Evolutionary conservation across 768 basidiomycete species (phyloP), one percentile per base, ranked within the genome.

Genomic region (Pholiota microspora): DNA sequence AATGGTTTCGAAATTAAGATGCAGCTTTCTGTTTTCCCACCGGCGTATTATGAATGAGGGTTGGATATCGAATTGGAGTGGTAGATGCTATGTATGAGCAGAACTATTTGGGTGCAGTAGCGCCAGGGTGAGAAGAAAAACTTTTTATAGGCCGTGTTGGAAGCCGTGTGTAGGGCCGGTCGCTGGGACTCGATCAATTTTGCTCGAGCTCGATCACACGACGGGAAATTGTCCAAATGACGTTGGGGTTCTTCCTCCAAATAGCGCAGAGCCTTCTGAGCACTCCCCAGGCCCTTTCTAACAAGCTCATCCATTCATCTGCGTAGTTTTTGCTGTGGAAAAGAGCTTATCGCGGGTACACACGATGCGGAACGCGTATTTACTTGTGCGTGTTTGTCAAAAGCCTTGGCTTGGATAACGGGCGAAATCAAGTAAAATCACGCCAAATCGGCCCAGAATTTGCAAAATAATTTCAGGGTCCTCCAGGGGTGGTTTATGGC

Each of bases 361-460:
- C 10, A 46, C 38, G 15, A 16, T 18, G 16, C 40, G 40, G 40
- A 42, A 16, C 40, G 40, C 23, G 16, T 53, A n/a, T 53, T 34
- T 61, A 58, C 57, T 58, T 61, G 60, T 29, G 31, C 31, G 23
- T 61, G 54, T 61, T 61, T 61, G 60, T 51, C 60, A 53, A 49
- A 27, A 40, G 51, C 55, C 24, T 55, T 18, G n/a, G 29, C 29
- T 31, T 31, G 29, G 35, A 24, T 23, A 24, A 10, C 40, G 46
- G 18, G 32, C 32, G 46, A 32, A 48, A n/a, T n/a, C n/a, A n/a
- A n/a, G n/a, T n/a, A n/a, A n/a, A 8, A 34, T 29, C 46, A 31
- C 40, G 40, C 51, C 21, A 44, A 51, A 49, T 49, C 38, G 34
- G 15, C 38, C 40, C 21, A 44, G 40, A 51, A 42, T 51, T 51